phyloP scores from a whole-genome alignment of 768 basidiomycete genomes.

The Serendipita sp. region DNA sequence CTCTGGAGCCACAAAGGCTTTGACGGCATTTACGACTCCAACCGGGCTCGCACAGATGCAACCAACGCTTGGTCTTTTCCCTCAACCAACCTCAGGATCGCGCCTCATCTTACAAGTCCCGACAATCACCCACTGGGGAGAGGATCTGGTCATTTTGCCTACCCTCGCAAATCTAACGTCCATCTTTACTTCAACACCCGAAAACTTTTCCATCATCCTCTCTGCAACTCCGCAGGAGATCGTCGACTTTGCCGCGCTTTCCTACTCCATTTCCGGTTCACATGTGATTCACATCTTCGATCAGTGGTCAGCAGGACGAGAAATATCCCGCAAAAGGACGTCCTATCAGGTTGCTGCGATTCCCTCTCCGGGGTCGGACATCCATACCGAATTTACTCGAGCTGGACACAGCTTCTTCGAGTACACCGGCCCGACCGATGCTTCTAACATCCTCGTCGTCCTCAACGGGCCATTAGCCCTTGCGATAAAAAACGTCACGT shows the following conservation, averaged over 20 bases:
- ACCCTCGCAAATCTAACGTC: slow-evolving; percentile 54
- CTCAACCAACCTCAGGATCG: slow-evolving; percentile 41
- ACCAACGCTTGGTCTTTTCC: slow-evolving; percentile 58
- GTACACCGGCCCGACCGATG: slow-evolving; percentile 49
- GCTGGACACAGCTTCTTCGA: slow-evolving; percentile 65
- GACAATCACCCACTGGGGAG: slow-evolving; percentile 46
- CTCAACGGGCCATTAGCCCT: slow-evolving; percentile 68
- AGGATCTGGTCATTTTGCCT: slow-evolving; percentile 57
- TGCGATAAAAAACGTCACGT: slow-evolving; percentile 36
- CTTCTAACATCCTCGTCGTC: slow-evolving; percentile 50
- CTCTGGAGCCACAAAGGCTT: slow-evolving; percentile 35
- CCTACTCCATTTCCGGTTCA: slow-evolving; percentile 49
- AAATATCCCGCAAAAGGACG: slow-evolving; percentile 31
- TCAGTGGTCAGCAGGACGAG: slow-evolving; percentile 63
- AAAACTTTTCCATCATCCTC: slow-evolving; percentile 54
- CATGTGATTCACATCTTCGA: slow-evolving; percentile 88
- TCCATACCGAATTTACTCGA: slow-evolving; percentile 35
- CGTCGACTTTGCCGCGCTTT: slow-evolving; percentile 54
- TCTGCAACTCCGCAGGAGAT: slow-evolving; percentile 77
- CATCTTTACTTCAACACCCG: slow-evolving; percentile 42
- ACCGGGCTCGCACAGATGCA: slow-evolving; percentile 74
- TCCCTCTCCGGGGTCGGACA: slow-evolving; percentile 17
- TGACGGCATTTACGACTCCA: slow-evolving; percentile 73
- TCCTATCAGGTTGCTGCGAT: slow-evolving; percentile 31
- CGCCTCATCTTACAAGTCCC: slow-evolving; percentile 77